phyloP scores from a whole-genome alignment of 257 asterid species.

The Apocynum venetum region DNA sequence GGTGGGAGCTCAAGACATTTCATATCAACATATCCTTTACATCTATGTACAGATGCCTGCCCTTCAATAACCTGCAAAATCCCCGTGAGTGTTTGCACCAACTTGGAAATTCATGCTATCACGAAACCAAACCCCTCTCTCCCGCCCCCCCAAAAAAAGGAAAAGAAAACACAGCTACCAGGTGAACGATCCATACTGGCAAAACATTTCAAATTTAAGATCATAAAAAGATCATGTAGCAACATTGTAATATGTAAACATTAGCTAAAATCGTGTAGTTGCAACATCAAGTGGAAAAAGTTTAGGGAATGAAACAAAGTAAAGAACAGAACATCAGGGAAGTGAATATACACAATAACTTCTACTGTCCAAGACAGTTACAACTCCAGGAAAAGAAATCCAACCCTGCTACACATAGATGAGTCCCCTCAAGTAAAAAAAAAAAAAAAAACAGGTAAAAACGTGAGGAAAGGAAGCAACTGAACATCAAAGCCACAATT shows the following conservation, averaged over 20 bases:
- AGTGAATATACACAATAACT: neutral
- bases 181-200: neutral
- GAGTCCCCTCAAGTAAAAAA: neutral
- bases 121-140: neutral
- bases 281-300: neutral
- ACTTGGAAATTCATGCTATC: neutral
- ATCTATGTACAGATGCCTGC: constrained; percentile 61
- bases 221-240: neutral
- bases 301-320: neutral
- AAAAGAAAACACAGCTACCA: neutral
- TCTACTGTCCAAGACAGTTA: neutral
- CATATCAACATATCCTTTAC: constrained; percentile 53
- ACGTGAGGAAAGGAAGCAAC: neutral
- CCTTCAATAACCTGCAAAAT: constrained; percentile 58
- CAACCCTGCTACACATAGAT: neutral
- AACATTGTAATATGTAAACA: neutral
- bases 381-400: neutral
- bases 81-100: constrained; percentile 6
- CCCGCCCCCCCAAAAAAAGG: too few species aligned
- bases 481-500: neutral
- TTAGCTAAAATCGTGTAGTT: neutral
- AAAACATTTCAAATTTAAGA: neutral
- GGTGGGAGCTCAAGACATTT: constrained; percentile 44
- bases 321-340: neutral
- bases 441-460: neutral